phyloP scores from a whole-genome alignment of 371 early-diverging fungal species.

The Mortierella sp. region DNA sequence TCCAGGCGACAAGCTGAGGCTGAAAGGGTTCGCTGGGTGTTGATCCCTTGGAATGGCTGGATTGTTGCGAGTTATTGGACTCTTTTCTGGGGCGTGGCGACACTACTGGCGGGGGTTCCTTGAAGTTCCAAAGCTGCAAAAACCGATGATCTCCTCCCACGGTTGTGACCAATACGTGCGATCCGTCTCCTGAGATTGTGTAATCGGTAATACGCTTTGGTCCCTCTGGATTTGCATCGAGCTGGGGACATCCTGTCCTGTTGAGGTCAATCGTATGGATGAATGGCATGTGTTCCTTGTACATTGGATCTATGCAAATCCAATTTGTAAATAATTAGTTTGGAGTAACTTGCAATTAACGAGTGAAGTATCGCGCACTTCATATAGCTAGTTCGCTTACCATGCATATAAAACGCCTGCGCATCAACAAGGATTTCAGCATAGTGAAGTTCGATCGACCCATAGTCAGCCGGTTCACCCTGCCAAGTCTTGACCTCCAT shows the following conservation, averaged over 20 bases:
- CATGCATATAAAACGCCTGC: neutral
- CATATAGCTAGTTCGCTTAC: neutral
- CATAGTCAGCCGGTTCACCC: neutral
- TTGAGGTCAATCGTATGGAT: neutral
- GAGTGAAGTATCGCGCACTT: neutral
- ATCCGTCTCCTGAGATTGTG: neutral
- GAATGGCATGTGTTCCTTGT: neutral
- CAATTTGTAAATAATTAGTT: neutral
- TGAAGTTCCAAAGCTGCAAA: neutral
- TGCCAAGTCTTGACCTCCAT: slow-evolving; percentile 9
- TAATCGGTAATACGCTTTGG: neutral
- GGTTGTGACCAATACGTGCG: neutral
- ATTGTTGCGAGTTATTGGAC: neutral
- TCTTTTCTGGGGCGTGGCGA: neutral
- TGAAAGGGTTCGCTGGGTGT: neutral
- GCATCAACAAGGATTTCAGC: neutral
- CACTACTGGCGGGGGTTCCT: neutral
- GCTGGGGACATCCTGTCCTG: neutral
- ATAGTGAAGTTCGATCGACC: neutral
- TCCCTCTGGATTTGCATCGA: neutral
- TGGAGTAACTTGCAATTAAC: too few relatives aligned
- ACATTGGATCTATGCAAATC: neutral
- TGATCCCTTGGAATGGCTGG: neutral
- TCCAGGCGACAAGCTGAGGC: slow-evolving; percentile 3
- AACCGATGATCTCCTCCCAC: neutral